Conservation (phyloP, 2,329 filamentous ascomycete species). For the Venturia nashicola region DNA sequence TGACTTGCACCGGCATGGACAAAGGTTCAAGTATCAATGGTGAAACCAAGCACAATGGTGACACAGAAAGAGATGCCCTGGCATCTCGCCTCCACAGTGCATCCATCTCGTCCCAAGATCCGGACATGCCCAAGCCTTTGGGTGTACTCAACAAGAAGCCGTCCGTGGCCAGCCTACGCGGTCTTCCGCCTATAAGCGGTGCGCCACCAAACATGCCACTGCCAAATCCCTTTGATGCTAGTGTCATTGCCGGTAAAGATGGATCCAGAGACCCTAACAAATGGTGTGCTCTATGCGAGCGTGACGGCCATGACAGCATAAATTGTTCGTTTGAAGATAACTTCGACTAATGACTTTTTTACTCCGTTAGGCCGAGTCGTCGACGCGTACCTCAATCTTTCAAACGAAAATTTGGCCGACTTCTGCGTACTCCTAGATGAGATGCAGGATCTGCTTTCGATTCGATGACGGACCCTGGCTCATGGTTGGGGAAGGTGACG, state of each 20-base stretch:
- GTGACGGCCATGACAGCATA: constrained; percentile 91
- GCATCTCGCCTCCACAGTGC: neutral
- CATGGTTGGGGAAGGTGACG: neutral
- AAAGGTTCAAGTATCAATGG: constrained; percentile 3
- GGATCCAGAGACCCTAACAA: constrained; percentile 55
- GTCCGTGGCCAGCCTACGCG: neutral
- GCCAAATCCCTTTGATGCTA: constrained; percentile 23
- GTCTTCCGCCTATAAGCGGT: constrained; percentile 9
- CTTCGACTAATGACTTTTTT: constrained; percentile 20
- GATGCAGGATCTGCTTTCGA: neutral
- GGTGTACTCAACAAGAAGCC: constrained; percentile 8
- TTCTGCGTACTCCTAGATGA: neutral
- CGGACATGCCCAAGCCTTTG: constrained; percentile 10
- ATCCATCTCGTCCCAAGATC: constrained; percentile 9
- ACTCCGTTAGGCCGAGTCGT: neutral
- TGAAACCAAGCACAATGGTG: neutral
- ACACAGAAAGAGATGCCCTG: neutral
- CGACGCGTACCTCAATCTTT: neutral
- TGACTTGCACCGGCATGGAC: constrained; percentile 77
- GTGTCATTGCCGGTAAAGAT: constrained; percentile 17
- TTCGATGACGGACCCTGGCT: neutral
- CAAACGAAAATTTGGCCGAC: neutral
- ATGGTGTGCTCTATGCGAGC: constrained; percentile 95
- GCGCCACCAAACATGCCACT: constrained; percentile 16
- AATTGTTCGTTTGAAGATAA: constrained; percentile 87